A percentile compares a stretch with the other conserved stretches of the same genome.
Conservation (phyloP, 148 eudicot genomes). For the Camellia granthamiana region DNA sequence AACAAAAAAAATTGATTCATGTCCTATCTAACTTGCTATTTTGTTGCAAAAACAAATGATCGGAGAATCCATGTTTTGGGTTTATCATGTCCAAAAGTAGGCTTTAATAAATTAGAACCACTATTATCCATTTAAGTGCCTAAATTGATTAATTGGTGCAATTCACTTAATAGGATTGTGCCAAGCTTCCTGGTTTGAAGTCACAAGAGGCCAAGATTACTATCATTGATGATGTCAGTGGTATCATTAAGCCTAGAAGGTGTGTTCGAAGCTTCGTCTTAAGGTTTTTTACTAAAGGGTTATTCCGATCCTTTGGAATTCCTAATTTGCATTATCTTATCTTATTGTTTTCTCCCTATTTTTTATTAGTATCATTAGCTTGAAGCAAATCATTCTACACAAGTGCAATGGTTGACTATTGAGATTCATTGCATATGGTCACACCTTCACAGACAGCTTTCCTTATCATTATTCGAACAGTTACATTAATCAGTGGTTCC, state of each 20-base stretch:
- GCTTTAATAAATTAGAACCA: background rate
- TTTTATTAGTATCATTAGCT: background rate
- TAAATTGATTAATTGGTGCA: slow-evolving; percentile 2
- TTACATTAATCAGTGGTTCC: too few relatives aligned
- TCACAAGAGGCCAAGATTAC: slow-evolving; percentile 25
- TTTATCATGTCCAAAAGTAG: background rate
- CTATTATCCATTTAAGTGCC: background rate
- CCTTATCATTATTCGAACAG: background rate
- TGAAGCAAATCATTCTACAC: background rate
- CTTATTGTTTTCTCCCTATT: background rate
- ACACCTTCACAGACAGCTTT: background rate
- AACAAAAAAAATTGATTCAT: background rate
- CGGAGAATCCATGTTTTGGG: background rate
- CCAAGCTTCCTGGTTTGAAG: slow-evolving; percentile 16
- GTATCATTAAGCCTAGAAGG: slow-evolving; percentile 78
- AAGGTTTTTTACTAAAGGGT: background rate
- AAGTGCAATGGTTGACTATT: background rate
- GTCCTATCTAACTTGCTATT: background rate
- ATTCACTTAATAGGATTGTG: slow-evolving; percentile 31
- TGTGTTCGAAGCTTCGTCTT: slow-evolving; percentile 14
- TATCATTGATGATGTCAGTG: slow-evolving; percentile 59
- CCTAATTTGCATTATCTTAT: too few relatives aligned
- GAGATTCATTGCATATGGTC: background rate
- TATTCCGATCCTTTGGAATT: too few relatives aligned
- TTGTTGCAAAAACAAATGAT: background rate